Conservation (phyloP, 2,329 filamentous ascomycete species). For the Cryphonectria radicalis region DNA sequence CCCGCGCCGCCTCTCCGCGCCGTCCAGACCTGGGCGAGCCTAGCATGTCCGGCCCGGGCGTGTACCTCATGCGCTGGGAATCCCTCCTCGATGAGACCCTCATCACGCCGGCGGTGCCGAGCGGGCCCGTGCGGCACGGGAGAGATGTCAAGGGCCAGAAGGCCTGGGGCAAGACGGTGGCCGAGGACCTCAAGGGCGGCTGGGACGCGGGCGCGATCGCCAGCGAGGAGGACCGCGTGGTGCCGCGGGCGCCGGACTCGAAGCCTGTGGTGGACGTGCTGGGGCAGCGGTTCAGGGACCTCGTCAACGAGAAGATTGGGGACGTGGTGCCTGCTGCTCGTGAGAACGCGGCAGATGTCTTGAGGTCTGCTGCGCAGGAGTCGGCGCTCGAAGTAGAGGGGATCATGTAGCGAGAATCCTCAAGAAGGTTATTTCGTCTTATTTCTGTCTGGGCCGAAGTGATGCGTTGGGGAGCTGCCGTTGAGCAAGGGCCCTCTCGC, state of each 20-base stretch:
- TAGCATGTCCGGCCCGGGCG: conserved; percentile 66
- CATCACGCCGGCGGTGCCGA: conserved; percentile 63
- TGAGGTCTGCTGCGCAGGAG: neutral
- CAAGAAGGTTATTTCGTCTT: too few relatives aligned
- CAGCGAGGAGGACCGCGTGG: conserved; percentile 18
- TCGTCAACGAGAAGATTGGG: conserved; percentile 20
- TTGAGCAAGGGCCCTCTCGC: too few relatives aligned
- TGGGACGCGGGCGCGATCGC: conserved; percentile 30
- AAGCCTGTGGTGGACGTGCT: conserved; percentile 20
- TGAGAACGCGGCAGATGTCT: neutral
- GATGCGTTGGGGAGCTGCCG: too few relatives aligned
- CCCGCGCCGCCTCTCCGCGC: conserved; percentile 13
- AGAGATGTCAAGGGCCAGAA: conserved; percentile 53
- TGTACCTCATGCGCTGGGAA: conserved; percentile 76
- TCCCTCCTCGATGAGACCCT: conserved; percentile 69
- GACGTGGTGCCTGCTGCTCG: conserved; percentile 14
- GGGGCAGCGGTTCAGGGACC: conserved; percentile 18
- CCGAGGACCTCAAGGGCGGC: conserved; percentile 32
- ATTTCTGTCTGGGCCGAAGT: too few relatives aligned
- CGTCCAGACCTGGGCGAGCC: conserved; percentile 13
- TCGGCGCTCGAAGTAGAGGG: neutral
- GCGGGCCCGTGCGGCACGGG: conserved; percentile 58
- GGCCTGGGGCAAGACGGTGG: conserved; percentile 49
- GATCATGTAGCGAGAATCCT: neutral
- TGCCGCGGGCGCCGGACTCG: conserved; percentile 25